Conservation (phyloP, 1,139 yeast species). For the Pneumocystis oryctolagi region DNA sequence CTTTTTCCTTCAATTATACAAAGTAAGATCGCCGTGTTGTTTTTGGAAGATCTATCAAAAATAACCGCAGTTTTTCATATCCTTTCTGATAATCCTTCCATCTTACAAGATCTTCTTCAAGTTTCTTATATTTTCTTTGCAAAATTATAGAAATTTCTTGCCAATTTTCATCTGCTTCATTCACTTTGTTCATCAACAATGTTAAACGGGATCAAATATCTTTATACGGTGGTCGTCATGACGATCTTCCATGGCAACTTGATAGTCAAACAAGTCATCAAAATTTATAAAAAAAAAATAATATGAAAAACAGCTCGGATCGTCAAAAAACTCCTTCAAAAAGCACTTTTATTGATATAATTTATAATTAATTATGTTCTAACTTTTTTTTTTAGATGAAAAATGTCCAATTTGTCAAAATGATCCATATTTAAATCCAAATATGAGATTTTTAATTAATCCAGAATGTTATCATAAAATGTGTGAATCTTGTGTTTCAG, state of each 20-base stretch:
- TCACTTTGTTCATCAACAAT: background rate
- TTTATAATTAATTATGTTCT: no score
- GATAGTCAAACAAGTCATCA: background rate
- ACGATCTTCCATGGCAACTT: background rate
- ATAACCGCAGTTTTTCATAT: background rate
- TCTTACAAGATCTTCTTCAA: background rate
- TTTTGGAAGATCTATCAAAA: background rate
- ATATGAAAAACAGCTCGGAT: background rate
- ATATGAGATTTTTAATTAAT: constrained; percentile 78
- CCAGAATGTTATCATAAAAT: constrained; percentile 97
- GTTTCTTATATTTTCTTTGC: background rate
- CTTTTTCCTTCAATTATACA: background rate
- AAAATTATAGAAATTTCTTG: background rate
- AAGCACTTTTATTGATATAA: background rate
- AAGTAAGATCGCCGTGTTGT: background rate
- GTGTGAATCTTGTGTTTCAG: constrained; percentile 95
- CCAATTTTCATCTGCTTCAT: background rate
- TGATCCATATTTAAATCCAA: constrained; percentile 83
- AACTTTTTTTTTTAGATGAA: constrained; percentile 9
- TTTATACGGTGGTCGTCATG: background rate
- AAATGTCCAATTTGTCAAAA: constrained; percentile 98
- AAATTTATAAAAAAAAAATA: background rate
- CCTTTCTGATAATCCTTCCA: background rate
- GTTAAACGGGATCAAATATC: background rate
- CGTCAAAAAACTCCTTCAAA: background rate